These are phyloP conservation scores for Penicillium aurantiogriseum DNA, from an alignment of 2,329 filamentous ascomycete genomes.

Conservation along the genomic window DNA sequence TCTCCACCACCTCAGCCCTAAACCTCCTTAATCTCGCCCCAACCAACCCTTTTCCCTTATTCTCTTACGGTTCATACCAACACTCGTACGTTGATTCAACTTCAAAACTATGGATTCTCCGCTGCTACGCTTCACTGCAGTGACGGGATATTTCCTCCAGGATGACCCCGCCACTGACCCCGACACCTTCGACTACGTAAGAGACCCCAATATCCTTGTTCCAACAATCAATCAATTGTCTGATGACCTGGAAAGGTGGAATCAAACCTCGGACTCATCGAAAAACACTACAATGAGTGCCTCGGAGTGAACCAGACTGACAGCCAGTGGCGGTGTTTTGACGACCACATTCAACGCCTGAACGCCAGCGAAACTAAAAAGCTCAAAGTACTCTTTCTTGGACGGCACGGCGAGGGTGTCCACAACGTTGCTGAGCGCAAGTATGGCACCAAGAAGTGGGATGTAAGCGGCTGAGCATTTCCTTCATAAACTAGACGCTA, in stretches of 20 bases:
- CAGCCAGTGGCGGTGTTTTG: constrained; percentile 58
- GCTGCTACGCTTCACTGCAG: constrained; percentile 40
- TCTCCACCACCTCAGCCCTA: constrained; percentile 9
- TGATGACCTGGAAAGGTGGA: constrained; percentile 29
- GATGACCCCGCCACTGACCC: constrained; percentile 51
- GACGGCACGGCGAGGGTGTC: constrained; percentile 60
- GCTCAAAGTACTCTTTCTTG: constrained; percentile 59
- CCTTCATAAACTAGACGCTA: not conserved
- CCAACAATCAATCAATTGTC: not conserved
- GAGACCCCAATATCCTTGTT: not conserved
- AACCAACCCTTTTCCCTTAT: constrained; percentile 1
- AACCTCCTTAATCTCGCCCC: not conserved
- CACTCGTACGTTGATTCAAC: not conserved
- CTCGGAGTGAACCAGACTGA: constrained; percentile 11
- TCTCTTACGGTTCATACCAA: not conserved
- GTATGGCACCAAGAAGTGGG: constrained; percentile 61
- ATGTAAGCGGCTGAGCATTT: constrained; percentile 43
- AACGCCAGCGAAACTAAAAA: constrained; percentile 41
- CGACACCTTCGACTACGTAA: constrained; percentile 50
- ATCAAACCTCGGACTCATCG: constrained; percentile 52
- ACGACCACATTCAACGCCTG: constrained; percentile 47
- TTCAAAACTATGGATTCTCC: not conserved
- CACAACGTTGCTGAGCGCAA: constrained; percentile 61
- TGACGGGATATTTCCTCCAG: constrained; percentile 52
- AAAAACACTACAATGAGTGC: constrained; percentile 40